These are phyloP conservation scores for Cokeromyces recurvatus DNA, from an alignment of 371 early-diverging fungal genomes.

Conservation along the genomic window DNA sequence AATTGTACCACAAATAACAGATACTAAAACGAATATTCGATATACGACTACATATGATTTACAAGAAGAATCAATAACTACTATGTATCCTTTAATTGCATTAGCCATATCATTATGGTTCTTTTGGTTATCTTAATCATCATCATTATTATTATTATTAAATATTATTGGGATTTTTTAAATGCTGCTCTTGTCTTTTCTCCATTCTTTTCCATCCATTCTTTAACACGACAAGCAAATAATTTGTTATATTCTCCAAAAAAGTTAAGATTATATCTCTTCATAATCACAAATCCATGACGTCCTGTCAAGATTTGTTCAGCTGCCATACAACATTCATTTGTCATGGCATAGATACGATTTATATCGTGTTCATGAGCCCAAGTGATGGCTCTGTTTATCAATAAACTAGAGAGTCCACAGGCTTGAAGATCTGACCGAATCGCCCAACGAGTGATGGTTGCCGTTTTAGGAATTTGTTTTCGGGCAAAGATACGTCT, in stretches of 20 bases:
- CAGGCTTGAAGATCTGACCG: constrained; percentile 30
- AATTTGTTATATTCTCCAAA: constrained; percentile 27
- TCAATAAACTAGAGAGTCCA: constrained; percentile 35
- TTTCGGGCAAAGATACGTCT: constrained; percentile 16
- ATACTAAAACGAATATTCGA: too few species aligned
- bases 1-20: too few species aligned
- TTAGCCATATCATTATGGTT: too few species aligned
- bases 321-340: constrained; percentile 33
- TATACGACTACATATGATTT: too few species aligned
- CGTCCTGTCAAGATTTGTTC: constrained; percentile 30
- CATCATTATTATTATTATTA: too few species aligned
- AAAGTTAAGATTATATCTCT: constrained; percentile 17
- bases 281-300: constrained; percentile 34
- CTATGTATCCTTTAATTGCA: too few species aligned
- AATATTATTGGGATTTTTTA: too few species aligned
- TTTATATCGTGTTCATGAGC: constrained; percentile 33
- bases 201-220: constrained; percentile 17
- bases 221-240: constrained; percentile 17
- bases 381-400: constrained; percentile 37
- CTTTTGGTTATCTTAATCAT: too few species aligned
- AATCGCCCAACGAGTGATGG: constrained; percentile 30
- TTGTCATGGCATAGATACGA: constrained; percentile 27
- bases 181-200: constrained; percentile 14
- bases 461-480: constrained; percentile 33
- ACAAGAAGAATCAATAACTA: too few species aligned